Percentiles rank a stretch among this genome's conserved stretches.
These are phyloP conservation scores for Leccinum broughii DNA, from an alignment of 768 basidiomycete genomes.

Conservation along the genomic window DNA sequence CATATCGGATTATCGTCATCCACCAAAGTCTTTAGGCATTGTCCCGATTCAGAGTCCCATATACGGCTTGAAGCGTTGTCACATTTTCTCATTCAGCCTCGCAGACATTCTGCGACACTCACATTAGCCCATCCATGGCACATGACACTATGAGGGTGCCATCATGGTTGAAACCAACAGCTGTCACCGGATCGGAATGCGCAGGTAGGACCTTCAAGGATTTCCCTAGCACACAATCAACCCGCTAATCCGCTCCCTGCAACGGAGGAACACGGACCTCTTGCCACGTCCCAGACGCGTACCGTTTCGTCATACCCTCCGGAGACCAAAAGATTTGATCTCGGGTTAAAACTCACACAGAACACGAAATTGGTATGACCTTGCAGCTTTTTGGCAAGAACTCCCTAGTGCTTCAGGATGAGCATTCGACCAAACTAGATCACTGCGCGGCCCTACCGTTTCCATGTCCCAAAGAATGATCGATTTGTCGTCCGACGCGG, in stretches of 20 bases:
- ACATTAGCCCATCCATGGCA: conserved; percentile 98
- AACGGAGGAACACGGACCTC: conserved; percentile 50
- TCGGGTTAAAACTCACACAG: conserved; percentile 89
- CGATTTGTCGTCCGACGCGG: conserved; percentile 92
- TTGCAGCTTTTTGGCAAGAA: conserved; percentile 61
- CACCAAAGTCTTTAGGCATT: conserved; percentile 95
- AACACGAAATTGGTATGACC: conserved; percentile 96
- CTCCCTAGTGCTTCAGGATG: conserved; percentile 41
- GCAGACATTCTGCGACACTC: conserved; percentile 29
- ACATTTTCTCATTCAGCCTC: conserved; percentile 2
- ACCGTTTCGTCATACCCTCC: conserved; percentile 97
- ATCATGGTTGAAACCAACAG: conserved; percentile 91
- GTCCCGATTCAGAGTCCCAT: conserved; percentile 97
- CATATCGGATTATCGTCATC: conserved; percentile 96
- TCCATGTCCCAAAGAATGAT: conserved; percentile 84
- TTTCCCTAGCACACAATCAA: conserved; percentile 51
- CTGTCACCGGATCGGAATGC: conserved; percentile 96
- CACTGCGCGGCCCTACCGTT: conserved; percentile 39
- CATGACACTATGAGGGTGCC: conserved; percentile 94
- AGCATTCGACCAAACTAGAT: conserved; percentile 4
- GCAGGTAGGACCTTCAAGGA: conserved; percentile 89
- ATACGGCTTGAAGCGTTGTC: conserved; percentile 64
- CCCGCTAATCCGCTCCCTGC: background rate
- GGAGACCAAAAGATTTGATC: conserved; percentile 87
- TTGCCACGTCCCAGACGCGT: conserved; percentile 92